Evolutionary conservation across 2,329 filamentous ascomycete species (phyloP).

Genomic region (Zymoseptoria brevis): DNA sequence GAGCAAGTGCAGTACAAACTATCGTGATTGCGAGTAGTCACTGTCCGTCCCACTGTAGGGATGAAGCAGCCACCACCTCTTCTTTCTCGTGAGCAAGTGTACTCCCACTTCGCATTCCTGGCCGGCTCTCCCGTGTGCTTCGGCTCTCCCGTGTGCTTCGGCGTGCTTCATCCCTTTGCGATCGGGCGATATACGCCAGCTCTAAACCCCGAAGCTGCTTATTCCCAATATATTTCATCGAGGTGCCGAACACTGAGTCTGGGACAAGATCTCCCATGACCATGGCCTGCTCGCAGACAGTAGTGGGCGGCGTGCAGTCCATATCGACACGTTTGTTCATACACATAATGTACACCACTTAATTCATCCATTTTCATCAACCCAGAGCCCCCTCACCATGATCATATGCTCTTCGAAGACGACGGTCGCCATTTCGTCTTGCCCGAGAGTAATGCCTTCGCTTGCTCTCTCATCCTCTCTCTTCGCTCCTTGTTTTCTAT

Average conservation of each 20-base stretch:
- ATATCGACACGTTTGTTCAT: neutral
- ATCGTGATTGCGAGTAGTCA: neutral
- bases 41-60: neutral
- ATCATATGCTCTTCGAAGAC: neutral
- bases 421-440: conserved; percentile 49
- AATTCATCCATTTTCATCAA: neutral
- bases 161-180: neutral
- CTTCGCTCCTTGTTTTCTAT: conserved; percentile 36
- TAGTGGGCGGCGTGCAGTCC: neutral
- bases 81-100: too few relatives aligned
- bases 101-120: too few relatives aligned
- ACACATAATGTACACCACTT: neutral
- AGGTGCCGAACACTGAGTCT: neutral
- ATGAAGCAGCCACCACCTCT: neutral
- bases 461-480: conserved; percentile 49
- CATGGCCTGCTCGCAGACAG: neutral
- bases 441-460: conserved; percentile 53
- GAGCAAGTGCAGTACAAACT: neutral
- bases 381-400: neutral
- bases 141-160: too few relatives aligned
- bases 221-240: neutral
- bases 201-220: neutral
- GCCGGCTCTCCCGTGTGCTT: too few relatives aligned
- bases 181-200: neutral
- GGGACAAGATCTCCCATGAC: neutral